Evolutionary conservation across 2,329 filamentous ascomycete species (phyloP), one percentile per base, ranked within the genome.

Genomic region (Arthroderma sp.): DNA sequence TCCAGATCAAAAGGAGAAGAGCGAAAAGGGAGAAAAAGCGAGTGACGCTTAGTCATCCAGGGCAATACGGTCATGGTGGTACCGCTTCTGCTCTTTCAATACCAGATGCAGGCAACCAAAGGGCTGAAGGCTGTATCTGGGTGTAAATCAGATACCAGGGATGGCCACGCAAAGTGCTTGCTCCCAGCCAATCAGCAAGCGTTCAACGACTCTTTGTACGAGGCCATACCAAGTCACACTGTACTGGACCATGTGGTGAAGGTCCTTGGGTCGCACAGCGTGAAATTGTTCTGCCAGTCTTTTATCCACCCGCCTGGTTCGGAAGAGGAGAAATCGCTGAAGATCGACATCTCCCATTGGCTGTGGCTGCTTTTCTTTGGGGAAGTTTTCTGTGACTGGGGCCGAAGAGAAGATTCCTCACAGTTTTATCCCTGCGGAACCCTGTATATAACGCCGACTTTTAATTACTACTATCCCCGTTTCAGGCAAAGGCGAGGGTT

Each of bases 1-100:
- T 22, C 15, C 10, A 43, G 37, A 42, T 11, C 3, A 32, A 38
- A 43, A 34, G 42, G 33, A 39, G 29, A 46, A 31, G 36, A 45
- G 43, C n/a, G 15, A 43, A 39, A 28, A n/a, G 40, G n/a, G 40
- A 49, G 33, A 36, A 36, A 39, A 38, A 40, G 38, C 30, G 22
- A 33, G 36, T 7, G 28, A 44, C 15, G 15, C 15, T 22, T 22
- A 22, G 15, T 22, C 15, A 22, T 22, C 15, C 15, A 22, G 15
- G 15, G 15, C 15, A 22, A 22, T 22, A 22, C 15, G 15, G 15
- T 22, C 15, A 22, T 22, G 15, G 15, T 22, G 15, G 15, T 22
- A 22, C 15, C 15, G 15, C 15, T 22, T 22, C 15, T 22, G 15
- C 15, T 22, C 15, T 22, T 22, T 22, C 15, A 22, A 22, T 22